Conservation (phyloP, 2,329 filamentous ascomycete genomes). For the Tolypocladium paradoxum region DNA sequence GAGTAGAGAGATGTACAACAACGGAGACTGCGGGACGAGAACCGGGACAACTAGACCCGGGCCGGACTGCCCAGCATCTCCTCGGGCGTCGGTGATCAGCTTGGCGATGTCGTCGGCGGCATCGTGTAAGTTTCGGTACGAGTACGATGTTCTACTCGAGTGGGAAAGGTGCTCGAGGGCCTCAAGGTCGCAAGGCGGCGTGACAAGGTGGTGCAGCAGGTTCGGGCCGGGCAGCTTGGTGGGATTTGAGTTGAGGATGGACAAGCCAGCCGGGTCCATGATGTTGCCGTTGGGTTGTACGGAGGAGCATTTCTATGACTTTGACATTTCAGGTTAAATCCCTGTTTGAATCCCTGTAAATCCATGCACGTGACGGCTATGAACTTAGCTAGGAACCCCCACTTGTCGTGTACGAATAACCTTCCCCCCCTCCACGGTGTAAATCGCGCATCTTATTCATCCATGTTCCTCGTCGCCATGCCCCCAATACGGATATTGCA, state of each 20-base stretch:
- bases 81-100: conserved; percentile 24
- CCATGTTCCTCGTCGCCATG: too few species aligned
- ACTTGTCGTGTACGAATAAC: too few species aligned
- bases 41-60: conserved; percentile 55
- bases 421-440: too few species aligned
- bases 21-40: conserved; percentile 63
- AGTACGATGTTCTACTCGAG: conserved; percentile 28
- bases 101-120: conserved; percentile 45
- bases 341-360: too few species aligned
- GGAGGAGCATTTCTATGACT: too few species aligned
- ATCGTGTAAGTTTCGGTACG: conserved; percentile 53
- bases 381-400: too few species aligned
- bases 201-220: conserved; percentile 50
- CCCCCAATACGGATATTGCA: too few species aligned
- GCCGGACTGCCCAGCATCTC: conserved; percentile 2
- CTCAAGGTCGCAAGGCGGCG: conserved; percentile 13
- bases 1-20: conserved; percentile 67
- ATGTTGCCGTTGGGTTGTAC: neutral
- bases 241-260: conserved; percentile 35
- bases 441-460: too few species aligned
- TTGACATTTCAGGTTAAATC: too few species aligned
- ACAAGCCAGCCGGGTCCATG: conserved; percentile 22
- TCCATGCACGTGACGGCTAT: too few species aligned
- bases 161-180: conserved; percentile 22
- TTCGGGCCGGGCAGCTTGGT: conserved; percentile 28